phyloP scores from a whole-genome alignment of 2,329 filamentous ascomycete genomes.

The Chlorencoelia australis region DNA sequence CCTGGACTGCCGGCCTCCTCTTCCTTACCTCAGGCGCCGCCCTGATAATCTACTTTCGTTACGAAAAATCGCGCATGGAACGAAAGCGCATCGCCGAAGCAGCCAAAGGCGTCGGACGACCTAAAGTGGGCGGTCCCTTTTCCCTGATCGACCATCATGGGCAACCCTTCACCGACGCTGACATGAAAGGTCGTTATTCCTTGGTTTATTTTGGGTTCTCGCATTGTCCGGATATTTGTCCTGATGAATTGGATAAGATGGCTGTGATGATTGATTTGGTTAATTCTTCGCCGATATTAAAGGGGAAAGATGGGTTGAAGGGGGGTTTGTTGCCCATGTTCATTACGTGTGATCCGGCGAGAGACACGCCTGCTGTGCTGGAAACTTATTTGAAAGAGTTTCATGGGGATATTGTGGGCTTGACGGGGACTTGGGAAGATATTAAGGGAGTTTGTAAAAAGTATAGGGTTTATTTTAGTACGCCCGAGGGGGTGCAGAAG shows the following conservation, averaged over 20 bases:
- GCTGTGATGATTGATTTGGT: constrained; percentile 80
- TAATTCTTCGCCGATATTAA: constrained; percentile 33
- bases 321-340: constrained; percentile 71
- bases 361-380: constrained; percentile 77
- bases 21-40: constrained; percentile 72
- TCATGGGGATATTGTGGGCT: constrained; percentile 72
- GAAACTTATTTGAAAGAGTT: constrained; percentile 86
- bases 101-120: constrained; percentile 83
- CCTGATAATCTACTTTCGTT: constrained; percentile 83
- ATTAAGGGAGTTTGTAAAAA: constrained; percentile 92
- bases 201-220: constrained; percentile 97
- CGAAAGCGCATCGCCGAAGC: constrained; percentile 82
- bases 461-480: constrained; percentile 96
- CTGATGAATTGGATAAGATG: constrained; percentile 99
- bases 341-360: constrained; percentile 88
- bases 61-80: constrained; percentile 86
- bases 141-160: constrained; percentile 74
- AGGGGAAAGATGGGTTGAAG: no score
- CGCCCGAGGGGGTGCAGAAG: constrained; percentile 75
- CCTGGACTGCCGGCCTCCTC: constrained; percentile 77
- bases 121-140: constrained; percentile 87
- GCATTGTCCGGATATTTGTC: constrained; percentile 97
- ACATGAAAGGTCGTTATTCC: constrained; percentile 79
- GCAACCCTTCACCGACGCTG: constrained; percentile 62
- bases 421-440: constrained; percentile 89